Percentiles rank a stretch among this genome's conserved stretches.
Conservation (phyloP, 2,329 filamentous ascomycete genomes). For the Aureobasidium subglaciale region DNA sequence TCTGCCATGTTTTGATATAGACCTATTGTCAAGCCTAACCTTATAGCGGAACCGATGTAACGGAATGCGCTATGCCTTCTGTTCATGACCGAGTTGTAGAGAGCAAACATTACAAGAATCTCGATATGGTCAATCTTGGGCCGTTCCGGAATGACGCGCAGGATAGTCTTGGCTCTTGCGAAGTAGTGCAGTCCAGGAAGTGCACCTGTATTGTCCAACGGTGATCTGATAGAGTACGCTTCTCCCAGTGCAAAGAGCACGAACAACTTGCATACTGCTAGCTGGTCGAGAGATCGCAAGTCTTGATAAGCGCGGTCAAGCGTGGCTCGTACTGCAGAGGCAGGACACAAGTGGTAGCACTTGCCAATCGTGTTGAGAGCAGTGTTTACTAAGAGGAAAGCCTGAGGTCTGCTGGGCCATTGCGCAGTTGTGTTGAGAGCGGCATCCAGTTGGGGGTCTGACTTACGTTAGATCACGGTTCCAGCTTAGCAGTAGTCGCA, state of each 20-base stretch:
- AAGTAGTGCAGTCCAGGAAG: constrained; percentile 43
- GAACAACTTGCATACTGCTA: constrained; percentile 37
- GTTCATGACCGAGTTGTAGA: constrained; percentile 41
- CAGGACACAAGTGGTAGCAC: constrained; percentile 38
- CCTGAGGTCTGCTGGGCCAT: constrained; percentile 35
- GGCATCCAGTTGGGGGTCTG: constrained; percentile 27
- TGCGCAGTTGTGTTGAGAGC: constrained; percentile 30
- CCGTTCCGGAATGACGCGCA: constrained; percentile 36
- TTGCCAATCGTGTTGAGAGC: constrained; percentile 36
- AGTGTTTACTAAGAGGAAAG: constrained; percentile 35
- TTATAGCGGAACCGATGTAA: constrained; percentile 39
- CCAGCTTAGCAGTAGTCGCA: not conserved
- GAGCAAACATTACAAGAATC: constrained; percentile 37
- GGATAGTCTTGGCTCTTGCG: constrained; percentile 33
- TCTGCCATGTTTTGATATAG: constrained; percentile 36
- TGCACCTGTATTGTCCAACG: constrained; percentile 23
- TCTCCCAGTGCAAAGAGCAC: constrained; percentile 42
- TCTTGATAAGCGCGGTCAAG: constrained; percentile 35
- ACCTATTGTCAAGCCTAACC: constrained; percentile 39
- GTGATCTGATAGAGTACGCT: constrained; percentile 38
- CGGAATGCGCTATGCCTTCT: constrained; percentile 39
- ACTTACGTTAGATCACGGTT: not conserved
- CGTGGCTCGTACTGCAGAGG: constrained; percentile 31
- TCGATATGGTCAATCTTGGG: constrained; percentile 40
- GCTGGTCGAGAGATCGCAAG: constrained; percentile 27